A percentile compares a stretch with the other conserved stretches of the same genome.
Conservation (phyloP, 768 basidiomycete genomes). For the Cystofilobasidium bisporidii region DNA sequence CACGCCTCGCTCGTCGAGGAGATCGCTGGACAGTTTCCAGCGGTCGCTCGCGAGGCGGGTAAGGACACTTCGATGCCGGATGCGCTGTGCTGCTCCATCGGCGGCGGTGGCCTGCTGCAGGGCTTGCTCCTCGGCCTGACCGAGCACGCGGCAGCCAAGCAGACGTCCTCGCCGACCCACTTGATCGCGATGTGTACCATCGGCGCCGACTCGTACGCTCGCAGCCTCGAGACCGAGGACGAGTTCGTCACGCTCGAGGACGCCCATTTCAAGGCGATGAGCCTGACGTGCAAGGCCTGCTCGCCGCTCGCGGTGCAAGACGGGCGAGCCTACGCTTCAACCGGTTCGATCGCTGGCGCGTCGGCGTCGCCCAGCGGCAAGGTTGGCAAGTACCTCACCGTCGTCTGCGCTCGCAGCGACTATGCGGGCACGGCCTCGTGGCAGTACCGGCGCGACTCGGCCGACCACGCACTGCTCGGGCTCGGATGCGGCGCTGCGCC, state of each 20-base stretch:
- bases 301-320: neutral
- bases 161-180: conserved; percentile 13
- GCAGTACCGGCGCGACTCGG: neutral
- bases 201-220: conserved; percentile 24
- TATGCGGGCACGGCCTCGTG: neutral
- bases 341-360: neutral
- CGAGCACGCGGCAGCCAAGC: neutral
- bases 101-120: conserved; percentile 35
- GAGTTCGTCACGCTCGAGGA: conserved; percentile 20
- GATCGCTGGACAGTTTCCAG: conserved; percentile 30
- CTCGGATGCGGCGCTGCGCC: neutral
- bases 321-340: neutral
- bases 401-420: neutral
- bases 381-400: neutral
- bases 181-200: conserved; percentile 22
- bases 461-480: conserved; percentile 14
- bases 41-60: neutral
- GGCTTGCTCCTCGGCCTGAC: conserved; percentile 33
- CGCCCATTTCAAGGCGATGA: neutral
- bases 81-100: conserved; percentile 33
- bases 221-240: conserved; percentile 20
- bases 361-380: neutral
- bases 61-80: conserved; percentile 22
- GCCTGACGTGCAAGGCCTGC: neutral
- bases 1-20: conserved; percentile 33